Evolutionary conservation across 352 stramenopile genomes (phyloP), one percentile per base, ranked within the genome.

Genomic region (Phytophthora boehmeriae): DNA sequence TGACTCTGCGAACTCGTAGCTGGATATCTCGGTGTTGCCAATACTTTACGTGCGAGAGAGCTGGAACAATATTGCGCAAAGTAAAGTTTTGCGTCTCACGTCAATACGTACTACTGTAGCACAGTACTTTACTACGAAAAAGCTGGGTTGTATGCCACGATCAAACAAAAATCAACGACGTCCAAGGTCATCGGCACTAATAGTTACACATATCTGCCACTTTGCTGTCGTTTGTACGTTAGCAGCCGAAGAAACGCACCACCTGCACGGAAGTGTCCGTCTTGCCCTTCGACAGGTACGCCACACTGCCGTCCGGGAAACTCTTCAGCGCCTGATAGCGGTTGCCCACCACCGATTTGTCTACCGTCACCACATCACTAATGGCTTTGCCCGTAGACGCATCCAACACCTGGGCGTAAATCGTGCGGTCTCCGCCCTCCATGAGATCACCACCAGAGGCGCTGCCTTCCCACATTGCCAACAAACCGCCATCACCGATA

Each of bases 381-480:
- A 48, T 48, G 19, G 42, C 8, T 10, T 48, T 48, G 42, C 42
- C 42, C 20, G 42, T 34, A n/a, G 42, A 19, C 42, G 42, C 5
- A 10, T 71, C 66, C 14, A 62, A 65, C 45, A 78, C 66, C 48
- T 84, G 75, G 22, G 76, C 65, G 67, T 83, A 86, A 45, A 86
- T 75, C 19, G 65, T 80, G 36, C 64, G 73, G 44, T 45, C 66
- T 38, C 56, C 30, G 28, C 49, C 52, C 22, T 57, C 54, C 23
- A 17, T 13, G 5, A 88, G 52, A 44, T 88, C 78, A 2, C 69
- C 73, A 5, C 78, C 65, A 4, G 68, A 25, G 2, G 49, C 73
- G 13, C 71, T 73, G 17, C 78, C 76, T 57, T 88, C 76, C 74
- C 76, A 88, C 38, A 74, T 69, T 10, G 74, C 73, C 17, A 88